Evolutionary conservation across 2,329 filamentous ascomycete genomes (phyloP).

Genomic region (Dactylonectria estremocensis): DNA sequence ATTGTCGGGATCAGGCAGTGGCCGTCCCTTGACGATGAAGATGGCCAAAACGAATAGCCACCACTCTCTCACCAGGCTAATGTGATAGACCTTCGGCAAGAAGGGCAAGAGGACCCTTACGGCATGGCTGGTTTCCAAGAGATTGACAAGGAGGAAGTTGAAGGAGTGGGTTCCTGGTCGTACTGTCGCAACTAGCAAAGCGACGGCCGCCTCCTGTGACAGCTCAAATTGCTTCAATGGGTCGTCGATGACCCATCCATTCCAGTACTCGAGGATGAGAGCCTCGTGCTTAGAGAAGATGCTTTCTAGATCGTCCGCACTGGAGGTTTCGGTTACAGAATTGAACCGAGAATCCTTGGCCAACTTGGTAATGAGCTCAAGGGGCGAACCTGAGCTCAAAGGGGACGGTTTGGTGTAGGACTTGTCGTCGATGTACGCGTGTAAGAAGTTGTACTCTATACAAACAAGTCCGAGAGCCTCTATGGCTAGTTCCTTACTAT

Average conservation of each 20-base stretch:
- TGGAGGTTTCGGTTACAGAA: conserved; percentile 71
- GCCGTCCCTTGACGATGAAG: conserved; percentile 83
- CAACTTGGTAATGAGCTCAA: conserved; percentile 81
- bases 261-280: conserved; percentile 89
- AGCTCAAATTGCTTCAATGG: conserved; percentile 82
- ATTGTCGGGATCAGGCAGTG: conserved; percentile 77
- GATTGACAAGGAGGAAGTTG: conserved; percentile 87
- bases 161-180: conserved; percentile 74
- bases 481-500: conserved; percentile 87
- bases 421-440: conserved; percentile 80
- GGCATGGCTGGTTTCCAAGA: conserved; percentile 90
- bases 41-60: conserved; percentile 86
- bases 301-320: conserved; percentile 74
- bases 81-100: conserved; percentile 80
- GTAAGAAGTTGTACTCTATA: conserved; percentile 71
- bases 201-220: conserved; percentile 74
- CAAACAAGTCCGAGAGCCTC: conserved; percentile 84
- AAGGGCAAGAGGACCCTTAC: conserved; percentile 87
- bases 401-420: conserved; percentile 77
- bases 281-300: conserved; percentile 80
- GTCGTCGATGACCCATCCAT: conserved; percentile 82
- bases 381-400: conserved; percentile 72
- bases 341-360: conserved; percentile 79
- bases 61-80: conserved; percentile 86
- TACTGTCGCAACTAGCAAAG: conserved; percentile 74